These are phyloP conservation scores for Monosporascus sp. DNA, from an alignment of 2,329 filamentous ascomycete species.

Conservation along the genomic window DNA sequence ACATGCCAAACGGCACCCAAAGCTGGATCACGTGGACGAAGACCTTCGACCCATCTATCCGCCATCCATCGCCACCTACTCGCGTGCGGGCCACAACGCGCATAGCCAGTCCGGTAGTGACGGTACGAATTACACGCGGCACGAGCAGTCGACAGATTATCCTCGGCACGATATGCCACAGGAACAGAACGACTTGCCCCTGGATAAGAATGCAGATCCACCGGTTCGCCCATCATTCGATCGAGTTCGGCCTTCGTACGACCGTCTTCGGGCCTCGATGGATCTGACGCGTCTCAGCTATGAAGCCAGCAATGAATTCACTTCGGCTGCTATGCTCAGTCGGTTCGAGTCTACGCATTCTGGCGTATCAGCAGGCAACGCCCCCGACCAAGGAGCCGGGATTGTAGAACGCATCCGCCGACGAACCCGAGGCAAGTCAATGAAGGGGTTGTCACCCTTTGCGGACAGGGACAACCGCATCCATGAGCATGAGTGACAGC, in stretches of 20 bases:
- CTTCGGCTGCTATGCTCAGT: constrained; percentile 77
- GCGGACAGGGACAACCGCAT: constrained; percentile 22
- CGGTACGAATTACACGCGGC: constrained; percentile 80
- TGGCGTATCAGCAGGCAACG: constrained; percentile 5
- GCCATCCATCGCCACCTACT: constrained; percentile 75
- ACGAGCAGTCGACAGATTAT: constrained; percentile 55
- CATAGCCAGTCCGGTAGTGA: constrained; percentile 89
- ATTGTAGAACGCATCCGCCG: constrained; percentile 26
- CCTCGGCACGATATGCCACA: constrained; percentile 14
- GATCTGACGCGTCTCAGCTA: constrained; percentile 79
- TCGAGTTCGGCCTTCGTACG: constrained; percentile 75
- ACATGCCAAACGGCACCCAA: constrained; percentile 50
- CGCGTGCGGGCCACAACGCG: constrained; percentile 62
- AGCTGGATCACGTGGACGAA: constrained; percentile 68
- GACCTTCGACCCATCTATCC: constrained; percentile 91
- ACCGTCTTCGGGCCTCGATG: constrained; percentile 80
- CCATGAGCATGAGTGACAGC: constrained; percentile 22
- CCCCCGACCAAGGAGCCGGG: constrained; percentile 14
- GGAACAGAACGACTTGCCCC: constrained; percentile 17
- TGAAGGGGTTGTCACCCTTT: constrained; percentile 25
- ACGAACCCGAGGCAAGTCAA: constrained; percentile 30
- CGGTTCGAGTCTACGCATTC: constrained; percentile 73
- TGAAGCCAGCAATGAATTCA: constrained; percentile 86
- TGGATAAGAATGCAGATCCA: constrained; percentile 13
- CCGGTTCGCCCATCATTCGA: constrained; percentile 54